Base-by-base conservation (phyloP, 2,329 filamentous ascomycete genomes). In the Pseudocercospora macadamiae region DNA sequence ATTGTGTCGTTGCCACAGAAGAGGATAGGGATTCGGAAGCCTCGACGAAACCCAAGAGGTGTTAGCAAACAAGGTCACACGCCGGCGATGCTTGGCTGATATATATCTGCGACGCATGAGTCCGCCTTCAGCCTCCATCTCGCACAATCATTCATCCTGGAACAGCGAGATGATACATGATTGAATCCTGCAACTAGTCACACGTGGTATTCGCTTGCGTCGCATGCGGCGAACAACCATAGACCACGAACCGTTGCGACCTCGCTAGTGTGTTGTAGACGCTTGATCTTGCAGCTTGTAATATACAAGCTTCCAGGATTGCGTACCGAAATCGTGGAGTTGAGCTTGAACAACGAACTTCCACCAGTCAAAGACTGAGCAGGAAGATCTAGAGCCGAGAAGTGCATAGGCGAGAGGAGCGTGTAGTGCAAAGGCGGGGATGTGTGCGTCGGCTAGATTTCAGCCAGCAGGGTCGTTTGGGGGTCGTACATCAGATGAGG, bases 251-350 rank as follows among this genome's bases (percentile, higher is more conserved):
- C 19, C 30, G n/a, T 16, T 25, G 26, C 10, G 18, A 25, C 45
- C 30, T 32, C 45, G 45, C 45, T 37, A 18, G 36, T 16, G 36
- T 8, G 36, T 18, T 37, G 36, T 37, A 16, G 45, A 49, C 25
- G 23, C 45, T 49, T 49, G 48, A 21, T 10, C 5, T 12, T 51
- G 48, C 28, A 51, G 48, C 48, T 51, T 51, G 28, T n/a, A 51
- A 51, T 23, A 19, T 32, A 30, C 28, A 51, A 51, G 48, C 48
- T 51, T 36, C 26, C 5, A 34, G 28, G 48, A 34, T 19, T 14
- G 18, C 18, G 48, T 34, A 23, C n/a, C 14, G 48, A 34, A 18
- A 16, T 23, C 18, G 25, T 51, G 39, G 19, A 44, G 39, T 16
- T 10, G 39, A 21, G 12, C 14, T 10, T 7, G 9, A 51, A 6